phyloP scores from a whole-genome alignment of 495 filamentous ascomycete species.

The Ramalina peruviana region DNA sequence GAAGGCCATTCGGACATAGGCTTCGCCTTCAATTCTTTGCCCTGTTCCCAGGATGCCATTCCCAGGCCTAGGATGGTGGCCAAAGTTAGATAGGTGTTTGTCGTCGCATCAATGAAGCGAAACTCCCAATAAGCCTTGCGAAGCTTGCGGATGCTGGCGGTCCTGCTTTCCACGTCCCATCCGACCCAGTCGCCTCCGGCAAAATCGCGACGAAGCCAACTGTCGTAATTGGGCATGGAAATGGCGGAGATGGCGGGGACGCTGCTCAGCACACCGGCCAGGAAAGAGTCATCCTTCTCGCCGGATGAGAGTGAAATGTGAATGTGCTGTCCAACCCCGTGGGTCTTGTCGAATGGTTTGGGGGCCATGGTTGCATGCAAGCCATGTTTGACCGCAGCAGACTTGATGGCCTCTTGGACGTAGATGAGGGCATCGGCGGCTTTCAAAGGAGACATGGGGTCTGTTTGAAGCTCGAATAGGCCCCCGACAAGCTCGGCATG shows the following conservation, averaged over 20 bases:
- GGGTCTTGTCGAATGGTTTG: conserved; percentile 39
- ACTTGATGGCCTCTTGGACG: conserved; percentile 43
- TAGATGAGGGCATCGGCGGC: conserved; percentile 54
- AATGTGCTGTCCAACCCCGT: conserved; percentile 49
- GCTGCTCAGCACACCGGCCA: conserved; percentile 48
- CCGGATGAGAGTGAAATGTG: conserved; percentile 48
- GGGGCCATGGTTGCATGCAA: conserved; percentile 53
- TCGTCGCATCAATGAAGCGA: conserved; percentile 51
- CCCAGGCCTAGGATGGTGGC: conserved; percentile 46
- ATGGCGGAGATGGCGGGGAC: conserved; percentile 46
- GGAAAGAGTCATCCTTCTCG: conserved; percentile 35
- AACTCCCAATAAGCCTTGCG: conserved; percentile 52
- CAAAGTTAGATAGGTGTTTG: conserved; percentile 55
- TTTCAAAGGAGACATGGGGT: conserved; percentile 40
- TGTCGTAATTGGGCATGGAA: conserved; percentile 39
- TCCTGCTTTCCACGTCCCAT: conserved; percentile 60
- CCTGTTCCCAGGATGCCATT: conserved; percentile 30
- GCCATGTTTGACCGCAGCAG: conserved; percentile 40
- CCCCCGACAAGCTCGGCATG: conserved; percentile 50
- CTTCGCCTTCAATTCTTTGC: conserved; percentile 3
- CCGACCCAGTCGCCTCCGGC: conserved; percentile 51
- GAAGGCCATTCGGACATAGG: background rate
- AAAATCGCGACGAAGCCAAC: conserved; percentile 49
- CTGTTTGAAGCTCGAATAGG: conserved; percentile 56
- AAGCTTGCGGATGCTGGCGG: conserved; percentile 45